Base-by-base conservation (phyloP, 2,329 filamentous ascomycete genomes). In the Cladosporium velox region DNA sequence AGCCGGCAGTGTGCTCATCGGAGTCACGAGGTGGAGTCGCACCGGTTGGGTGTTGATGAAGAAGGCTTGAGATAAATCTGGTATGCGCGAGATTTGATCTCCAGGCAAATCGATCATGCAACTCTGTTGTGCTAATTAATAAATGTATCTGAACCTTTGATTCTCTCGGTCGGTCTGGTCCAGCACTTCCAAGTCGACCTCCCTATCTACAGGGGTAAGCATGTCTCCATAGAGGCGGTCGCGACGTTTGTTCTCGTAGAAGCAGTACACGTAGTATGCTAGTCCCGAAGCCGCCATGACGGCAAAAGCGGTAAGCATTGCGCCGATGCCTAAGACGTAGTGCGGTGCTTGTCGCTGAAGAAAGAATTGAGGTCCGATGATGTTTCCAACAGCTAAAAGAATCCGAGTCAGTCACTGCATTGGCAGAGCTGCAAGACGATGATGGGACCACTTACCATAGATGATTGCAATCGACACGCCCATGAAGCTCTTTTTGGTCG, bases 21-120 rank as follows among this genome's bases (percentile, higher is more conserved):
- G 68, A 14, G 60, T 70, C 2, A 70, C 71, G 34, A 66, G 68
- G 38, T 68, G 63, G 59, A 49, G 59, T 32, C 58, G 67, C 49
- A 67, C 69, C 6, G 71, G 70, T 8, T 54, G 55, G 18, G 38
- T 51, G 11, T 7, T 71, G 32, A 49, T 47, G 49, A 68, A 51
- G 52, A 71, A 70, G 61, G 70, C 66, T 10, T 70, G 32, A 66
- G 6, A 32, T 32, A 10, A 8, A 5, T 7, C 6, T 30, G 28
- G 30, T 7, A 32, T 32, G 30, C 24, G 24, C 24, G 24, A 24
- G 24, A 32, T 32, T 10, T 32, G 30, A 32, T 32, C 30, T 32
- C 5, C 30, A 8, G 30, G 30, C 30, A 32, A 10, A 32, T 32
- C 30, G 6, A 44, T 8, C 1, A 41, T 10, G 38, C 18, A 8